Conservation (phyloP, 345 rosid species). For the Eucalyptus shirleyi region DNA sequence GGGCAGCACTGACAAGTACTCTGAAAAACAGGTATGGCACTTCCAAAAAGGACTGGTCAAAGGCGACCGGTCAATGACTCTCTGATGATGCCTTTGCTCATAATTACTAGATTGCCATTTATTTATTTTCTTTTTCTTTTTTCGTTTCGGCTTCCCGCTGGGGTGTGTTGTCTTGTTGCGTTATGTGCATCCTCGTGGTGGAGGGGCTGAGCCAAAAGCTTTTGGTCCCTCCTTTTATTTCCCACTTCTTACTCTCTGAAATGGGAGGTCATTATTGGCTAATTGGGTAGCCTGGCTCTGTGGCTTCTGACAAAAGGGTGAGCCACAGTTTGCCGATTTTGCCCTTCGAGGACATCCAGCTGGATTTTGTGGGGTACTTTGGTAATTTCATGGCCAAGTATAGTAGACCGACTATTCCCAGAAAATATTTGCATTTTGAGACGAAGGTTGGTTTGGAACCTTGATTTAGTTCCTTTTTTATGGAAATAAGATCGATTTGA, state of each 20-base stretch:
- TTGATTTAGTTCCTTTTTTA: background rate
- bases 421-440: background rate
- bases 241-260: background rate
- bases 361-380: background rate
- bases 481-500: background rate
- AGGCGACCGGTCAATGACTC: conserved; percentile 42
- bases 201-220: background rate
- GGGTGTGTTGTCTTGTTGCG: background rate
- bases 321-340: conserved; percentile 5
- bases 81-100: background rate
- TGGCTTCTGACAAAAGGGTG: conserved; percentile 21
- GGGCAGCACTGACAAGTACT: background rate
- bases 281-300: conserved; percentile 17
- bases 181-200: background rate
- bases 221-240: background rate
- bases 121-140: conserved; percentile 3
- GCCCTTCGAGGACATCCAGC: background rate
- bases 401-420: background rate
- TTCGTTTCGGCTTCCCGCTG: background rate
- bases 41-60: conserved; percentile 28
- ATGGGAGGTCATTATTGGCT: conserved; percentile 11
- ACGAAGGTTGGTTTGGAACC: background rate
- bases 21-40: background rate
- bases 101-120: conserved; percentile 20
- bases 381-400: background rate